These are phyloP conservation scores for Fallopia convolvulus DNA, from an alignment of 148 eudicot genomes.

Conservation along the genomic window DNA sequence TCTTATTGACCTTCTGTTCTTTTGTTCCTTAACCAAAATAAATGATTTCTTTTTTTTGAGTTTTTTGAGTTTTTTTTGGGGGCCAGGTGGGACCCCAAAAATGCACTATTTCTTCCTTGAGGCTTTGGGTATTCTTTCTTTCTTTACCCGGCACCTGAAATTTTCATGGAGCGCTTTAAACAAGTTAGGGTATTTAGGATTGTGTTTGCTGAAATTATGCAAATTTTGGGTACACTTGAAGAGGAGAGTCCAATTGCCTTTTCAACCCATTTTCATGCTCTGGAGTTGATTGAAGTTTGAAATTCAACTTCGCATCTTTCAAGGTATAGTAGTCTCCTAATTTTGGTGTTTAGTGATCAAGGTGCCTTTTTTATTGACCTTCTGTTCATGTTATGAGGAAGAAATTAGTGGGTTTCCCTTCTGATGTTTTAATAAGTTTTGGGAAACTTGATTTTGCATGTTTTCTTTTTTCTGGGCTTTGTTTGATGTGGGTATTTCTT, in stretches of 20 bases:
- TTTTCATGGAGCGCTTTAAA: conserved; percentile 2
- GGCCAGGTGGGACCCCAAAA: not conserved
- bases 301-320: not conserved
- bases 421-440: not conserved
- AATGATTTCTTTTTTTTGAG: not conserved
- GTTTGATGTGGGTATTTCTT: not conserved
- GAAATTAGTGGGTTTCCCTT: not conserved
- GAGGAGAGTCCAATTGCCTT: not conserved
- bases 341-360: conserved; percentile 1
- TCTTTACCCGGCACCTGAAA: conserved; percentile 2
- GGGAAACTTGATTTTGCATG: not conserved
- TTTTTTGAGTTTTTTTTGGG: not conserved
- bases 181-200: not conserved
- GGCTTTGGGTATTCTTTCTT: not conserved
- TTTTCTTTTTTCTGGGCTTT: not conserved
- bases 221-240: not conserved
- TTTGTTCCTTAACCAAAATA: not conserved
- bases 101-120: conserved; percentile 1
- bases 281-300: not conserved
- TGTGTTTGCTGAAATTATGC: not conserved
- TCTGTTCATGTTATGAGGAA: not conserved
- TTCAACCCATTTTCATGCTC: not conserved
- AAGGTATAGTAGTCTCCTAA: conserved; percentile 6
- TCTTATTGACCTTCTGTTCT: not conserved
- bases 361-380: not conserved